A percentile compares a stretch with the other conserved stretches of the same genome.
These are phyloP conservation scores for Suillus luteus DNA, from an alignment of 768 basidiomycete species.

Conservation along the genomic window DNA sequence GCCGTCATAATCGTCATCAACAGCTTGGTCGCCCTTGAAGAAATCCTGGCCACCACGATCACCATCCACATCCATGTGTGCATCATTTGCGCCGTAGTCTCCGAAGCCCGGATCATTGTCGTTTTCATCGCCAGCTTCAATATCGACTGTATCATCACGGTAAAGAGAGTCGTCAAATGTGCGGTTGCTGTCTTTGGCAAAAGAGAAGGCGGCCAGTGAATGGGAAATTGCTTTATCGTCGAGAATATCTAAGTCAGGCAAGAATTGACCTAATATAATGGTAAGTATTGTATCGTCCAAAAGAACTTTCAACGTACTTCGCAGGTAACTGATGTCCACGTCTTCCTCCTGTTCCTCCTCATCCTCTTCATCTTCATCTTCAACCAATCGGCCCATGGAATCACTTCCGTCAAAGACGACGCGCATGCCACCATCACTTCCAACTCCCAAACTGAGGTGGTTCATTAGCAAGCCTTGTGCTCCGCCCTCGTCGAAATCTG, in stretches of 20 bases:
- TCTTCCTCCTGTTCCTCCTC: slow-evolving; percentile 69
- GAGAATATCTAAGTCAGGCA: slow-evolving; percentile 67
- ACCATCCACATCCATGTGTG: slow-evolving; percentile 43
- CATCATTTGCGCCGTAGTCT: slow-evolving; percentile 25
- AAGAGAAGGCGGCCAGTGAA: slow-evolving; percentile 80
- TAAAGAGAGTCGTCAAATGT: slow-evolving; percentile 66
- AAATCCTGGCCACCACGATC: slow-evolving; percentile 54
- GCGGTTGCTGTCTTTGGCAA: slow-evolving; percentile 63
- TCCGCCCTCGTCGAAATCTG: slow-evolving; percentile 98
- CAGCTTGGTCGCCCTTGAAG: slow-evolving; percentile 63
- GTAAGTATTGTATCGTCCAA: slow-evolving; percentile 10
- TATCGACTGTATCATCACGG: slow-evolving; percentile 50
- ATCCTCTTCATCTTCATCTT: slow-evolving; percentile 65
- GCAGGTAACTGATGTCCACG: slow-evolving; percentile 63
- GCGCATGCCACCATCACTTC: slow-evolving; percentile 78
- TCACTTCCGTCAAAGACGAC: slow-evolving; percentile 98
- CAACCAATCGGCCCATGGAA: slow-evolving; percentile 73
- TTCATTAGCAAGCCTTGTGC: slow-evolving; percentile 97
- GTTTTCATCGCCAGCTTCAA: slow-evolving; percentile 38
- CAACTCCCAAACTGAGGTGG: slow-evolving; percentile 78
- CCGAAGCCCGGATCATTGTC: slow-evolving; percentile 27
- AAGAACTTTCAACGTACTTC: slow-evolving; percentile 45
- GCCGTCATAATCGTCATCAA: slow-evolving; percentile 47
- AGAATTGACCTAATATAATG: slow-evolving; percentile 56
- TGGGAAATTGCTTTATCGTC: slow-evolving; percentile 77